Percentiles rank a stretch among this genome's conserved stretches.
Conservation (phyloP, 768 basidiomycete genomes). For the Lyophyllum semitale region DNA sequence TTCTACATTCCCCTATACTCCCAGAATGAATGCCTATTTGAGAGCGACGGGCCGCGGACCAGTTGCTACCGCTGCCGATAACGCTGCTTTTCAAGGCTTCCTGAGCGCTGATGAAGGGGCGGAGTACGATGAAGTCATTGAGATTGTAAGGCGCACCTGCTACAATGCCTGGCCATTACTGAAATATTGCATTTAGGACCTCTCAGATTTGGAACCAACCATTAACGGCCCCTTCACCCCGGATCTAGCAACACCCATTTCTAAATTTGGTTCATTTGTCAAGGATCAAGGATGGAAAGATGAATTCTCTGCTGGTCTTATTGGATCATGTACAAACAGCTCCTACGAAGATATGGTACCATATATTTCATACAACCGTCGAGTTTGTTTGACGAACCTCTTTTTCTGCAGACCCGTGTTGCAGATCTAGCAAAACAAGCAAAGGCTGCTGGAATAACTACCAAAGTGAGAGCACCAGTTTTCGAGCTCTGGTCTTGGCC, state of each 20-base stretch:
- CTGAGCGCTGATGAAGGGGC: slow-evolving; percentile 82
- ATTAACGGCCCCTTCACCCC: slow-evolving; percentile 99
- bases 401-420: slow-evolving; percentile 70
- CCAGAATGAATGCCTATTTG: slow-evolving; percentile 87
- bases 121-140: slow-evolving; percentile 93
- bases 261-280: slow-evolving; percentile 81
- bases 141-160: slow-evolving; percentile 65
- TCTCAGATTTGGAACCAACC: slow-evolving; percentile 87
- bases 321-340: slow-evolving; percentile 99
- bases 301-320: slow-evolving; percentile 86
- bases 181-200: slow-evolving; percentile 52
- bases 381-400: slow-evolving; percentile 10
- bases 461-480: slow-evolving; percentile 49
- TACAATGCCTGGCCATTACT: not conserved
- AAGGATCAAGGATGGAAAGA: slow-evolving; percentile 91
- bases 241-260: slow-evolving; percentile 91
- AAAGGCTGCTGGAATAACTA: slow-evolving; percentile 74
- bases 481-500: slow-evolving; percentile 1
- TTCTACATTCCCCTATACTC: slow-evolving; percentile 94
- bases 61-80: slow-evolving; percentile 85
- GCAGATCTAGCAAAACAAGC: slow-evolving; percentile 92
- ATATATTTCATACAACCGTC: not conserved
- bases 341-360: slow-evolving; percentile 93
- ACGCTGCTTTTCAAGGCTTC: slow-evolving; percentile 77
- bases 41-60: slow-evolving; percentile 85